phyloP scores from a whole-genome alignment of 2,329 filamentous ascomycete species.

The Thermoascus crustaceus region DNA sequence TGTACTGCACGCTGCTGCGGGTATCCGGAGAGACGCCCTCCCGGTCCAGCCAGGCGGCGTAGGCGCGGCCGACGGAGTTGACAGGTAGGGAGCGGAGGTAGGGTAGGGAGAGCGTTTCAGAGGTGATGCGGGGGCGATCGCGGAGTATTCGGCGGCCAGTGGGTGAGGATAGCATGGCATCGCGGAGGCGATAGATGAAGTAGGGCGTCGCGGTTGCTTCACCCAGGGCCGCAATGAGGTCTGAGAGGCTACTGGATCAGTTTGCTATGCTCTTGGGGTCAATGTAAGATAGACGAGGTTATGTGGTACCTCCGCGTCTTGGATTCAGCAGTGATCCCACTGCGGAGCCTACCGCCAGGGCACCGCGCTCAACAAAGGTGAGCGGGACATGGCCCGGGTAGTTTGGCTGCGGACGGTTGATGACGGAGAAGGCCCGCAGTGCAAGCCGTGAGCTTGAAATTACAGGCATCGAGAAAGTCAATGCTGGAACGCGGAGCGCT shows the following conservation, averaged over 20 bases:
- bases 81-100: slow-evolving; percentile 63
- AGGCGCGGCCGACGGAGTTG: slow-evolving; percentile 70
- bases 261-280: background rate
- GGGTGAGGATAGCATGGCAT: slow-evolving; percentile 76
- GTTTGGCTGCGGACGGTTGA: slow-evolving; percentile 75
- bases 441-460: slow-evolving; percentile 1
- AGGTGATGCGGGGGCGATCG: slow-evolving; percentile 80
- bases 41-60: slow-evolving; percentile 84
- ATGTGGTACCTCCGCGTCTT: slow-evolving; percentile 58
- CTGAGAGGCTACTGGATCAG: slow-evolving; percentile 36
- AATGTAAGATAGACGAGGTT: background rate
- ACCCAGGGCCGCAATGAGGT: slow-evolving; percentile 89
- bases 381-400: slow-evolving; percentile 92
- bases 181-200: slow-evolving; percentile 85
- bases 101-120: slow-evolving; percentile 57
- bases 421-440: slow-evolving; percentile 61
- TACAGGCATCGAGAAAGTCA: background rate
- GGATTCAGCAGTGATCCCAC: slow-evolving; percentile 61
- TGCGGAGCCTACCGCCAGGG: slow-evolving; percentile 57
- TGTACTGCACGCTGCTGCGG: slow-evolving; percentile 71
- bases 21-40: slow-evolving; percentile 93
- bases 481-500: background rate
- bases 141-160: slow-evolving; percentile 87
- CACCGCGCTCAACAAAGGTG: slow-evolving; percentile 65
- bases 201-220: slow-evolving; percentile 91